Evolutionary conservation across 352 stramenopile genomes (phyloP).

Genomic region (Globisporangium alternatum): DNA sequence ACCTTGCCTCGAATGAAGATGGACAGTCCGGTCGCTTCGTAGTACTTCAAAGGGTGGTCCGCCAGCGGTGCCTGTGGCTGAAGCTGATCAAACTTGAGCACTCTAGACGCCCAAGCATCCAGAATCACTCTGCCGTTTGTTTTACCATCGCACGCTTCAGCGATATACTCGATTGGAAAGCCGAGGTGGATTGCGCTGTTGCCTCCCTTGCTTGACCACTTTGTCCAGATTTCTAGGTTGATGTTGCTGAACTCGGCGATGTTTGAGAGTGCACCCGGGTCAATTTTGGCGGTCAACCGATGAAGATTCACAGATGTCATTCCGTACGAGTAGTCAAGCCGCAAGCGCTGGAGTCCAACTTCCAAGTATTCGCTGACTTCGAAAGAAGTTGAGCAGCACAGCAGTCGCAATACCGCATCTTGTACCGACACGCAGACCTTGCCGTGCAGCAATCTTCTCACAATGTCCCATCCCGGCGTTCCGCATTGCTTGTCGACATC

Average conservation of each 20-base stretch:
- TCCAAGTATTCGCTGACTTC: slow-evolving; percentile 53
- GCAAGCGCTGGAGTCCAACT: slow-evolving; percentile 33
- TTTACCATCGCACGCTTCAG: background rate
- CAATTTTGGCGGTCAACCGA: slow-evolving; percentile 54
- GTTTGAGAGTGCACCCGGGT: slow-evolving; percentile 60
- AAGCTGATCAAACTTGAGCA: slow-evolving; percentile 13
- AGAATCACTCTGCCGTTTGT: slow-evolving; percentile 9
- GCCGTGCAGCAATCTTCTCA: slow-evolving; percentile 55
- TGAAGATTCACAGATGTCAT: slow-evolving; percentile 39
- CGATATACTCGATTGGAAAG: slow-evolving; percentile 43
- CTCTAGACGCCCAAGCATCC: slow-evolving; percentile 14
- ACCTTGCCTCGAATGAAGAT: slow-evolving; percentile 48
- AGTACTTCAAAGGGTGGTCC: slow-evolving; percentile 22
- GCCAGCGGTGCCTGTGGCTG: background rate
- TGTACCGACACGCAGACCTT: slow-evolving; percentile 35
- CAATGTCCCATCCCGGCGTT: slow-evolving; percentile 51
- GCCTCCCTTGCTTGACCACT: slow-evolving; percentile 31
- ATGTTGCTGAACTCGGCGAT: slow-evolving; percentile 58
- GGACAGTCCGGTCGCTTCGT: slow-evolving; percentile 33
- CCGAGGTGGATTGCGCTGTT: slow-evolving; percentile 39
- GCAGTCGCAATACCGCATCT: slow-evolving; percentile 41
- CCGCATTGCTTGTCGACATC: slow-evolving; percentile 41
- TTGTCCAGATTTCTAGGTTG: slow-evolving; percentile 41
- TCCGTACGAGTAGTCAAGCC: slow-evolving; percentile 30
- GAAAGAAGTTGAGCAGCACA: slow-evolving; percentile 47